Evolutionary conservation across 306 rosid species (phyloP).

Genomic region (Gynostemma pentaphyllum): DNA sequence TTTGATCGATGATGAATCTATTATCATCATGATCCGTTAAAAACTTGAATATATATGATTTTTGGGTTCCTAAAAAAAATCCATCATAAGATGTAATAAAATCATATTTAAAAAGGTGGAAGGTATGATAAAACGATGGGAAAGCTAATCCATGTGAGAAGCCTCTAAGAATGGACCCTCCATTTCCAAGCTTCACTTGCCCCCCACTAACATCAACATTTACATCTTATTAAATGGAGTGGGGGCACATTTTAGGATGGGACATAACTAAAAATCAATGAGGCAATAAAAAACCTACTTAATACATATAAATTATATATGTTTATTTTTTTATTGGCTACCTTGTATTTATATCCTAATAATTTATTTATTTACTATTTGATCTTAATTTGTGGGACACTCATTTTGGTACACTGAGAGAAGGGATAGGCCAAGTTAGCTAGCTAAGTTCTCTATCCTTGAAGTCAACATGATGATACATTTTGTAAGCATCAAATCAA

Average conservation of each 20-base stretch:
- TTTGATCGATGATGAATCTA: background rate
- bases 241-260: constrained; percentile 32
- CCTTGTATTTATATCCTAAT: constrained; percentile 1
- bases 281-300: constrained; percentile 5
- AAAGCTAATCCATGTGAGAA: constrained; percentile 9
- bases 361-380: constrained; percentile 2
- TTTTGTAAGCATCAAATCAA: constrained; percentile 24
- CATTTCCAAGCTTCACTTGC: constrained; percentile 34
- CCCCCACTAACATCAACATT: constrained; percentile 39
- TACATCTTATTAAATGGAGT: constrained; percentile 17
- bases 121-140: background rate
- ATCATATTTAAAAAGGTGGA: background rate
- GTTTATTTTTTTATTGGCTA: constrained; percentile 16
- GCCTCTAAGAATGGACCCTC: constrained; percentile 28
- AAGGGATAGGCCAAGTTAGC: background rate
- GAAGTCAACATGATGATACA: constrained; percentile 11
- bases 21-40: background rate
- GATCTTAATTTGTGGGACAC: background rate
- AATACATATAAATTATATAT: background rate
- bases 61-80: too few relatives aligned
- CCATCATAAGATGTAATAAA: background rate
- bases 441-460: background rate
- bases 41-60: too few relatives aligned
- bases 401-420: background rate
- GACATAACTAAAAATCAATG: constrained; percentile 28